Conservation (phyloP, 129 eudicot genomes). For the Flaveria ramosissima region DNA sequence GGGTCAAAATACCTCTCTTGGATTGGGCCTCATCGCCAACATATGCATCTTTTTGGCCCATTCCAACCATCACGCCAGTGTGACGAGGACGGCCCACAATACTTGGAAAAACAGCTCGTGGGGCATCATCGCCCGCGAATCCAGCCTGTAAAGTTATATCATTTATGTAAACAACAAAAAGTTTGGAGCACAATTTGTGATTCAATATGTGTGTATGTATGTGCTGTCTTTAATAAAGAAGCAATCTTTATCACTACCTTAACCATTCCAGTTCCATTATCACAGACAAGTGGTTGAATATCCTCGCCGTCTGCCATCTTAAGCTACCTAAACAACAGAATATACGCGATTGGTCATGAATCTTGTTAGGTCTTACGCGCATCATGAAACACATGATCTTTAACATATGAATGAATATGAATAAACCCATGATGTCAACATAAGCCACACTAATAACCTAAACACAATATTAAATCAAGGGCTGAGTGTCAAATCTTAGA, state of each 20-base stretch:
- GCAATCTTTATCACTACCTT: neutral
- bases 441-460: neutral
- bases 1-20: conserved; percentile 13
- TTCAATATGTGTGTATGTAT: neutral
- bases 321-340: conserved; percentile 1
- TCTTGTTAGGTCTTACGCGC: neutral
- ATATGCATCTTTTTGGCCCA: conserved; percentile 22
- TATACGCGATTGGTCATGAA: neutral
- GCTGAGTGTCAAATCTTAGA: neutral
- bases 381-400: neutral
- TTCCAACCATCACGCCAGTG: conserved; percentile 21
- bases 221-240: neutral
- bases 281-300: conserved; percentile 20
- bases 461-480: neutral
- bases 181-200: neutral
- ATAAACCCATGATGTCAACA: neutral
- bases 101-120: conserved; percentile 14
- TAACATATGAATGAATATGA: neutral
- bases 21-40: conserved; percentile 18
- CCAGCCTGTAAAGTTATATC: conserved; percentile 18
- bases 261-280: conserved; percentile 24
- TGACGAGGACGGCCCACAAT: conserved; percentile 18
- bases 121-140: conserved; percentile 19
- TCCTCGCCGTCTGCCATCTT: conserved; percentile 26
- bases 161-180: neutral